A percentile compares a stretch with the other conserved stretches of the same genome.
These are phyloP conservation scores for Phytophthora lateralis DNA, from an alignment of 352 stramenopile species.

Conservation along the genomic window DNA sequence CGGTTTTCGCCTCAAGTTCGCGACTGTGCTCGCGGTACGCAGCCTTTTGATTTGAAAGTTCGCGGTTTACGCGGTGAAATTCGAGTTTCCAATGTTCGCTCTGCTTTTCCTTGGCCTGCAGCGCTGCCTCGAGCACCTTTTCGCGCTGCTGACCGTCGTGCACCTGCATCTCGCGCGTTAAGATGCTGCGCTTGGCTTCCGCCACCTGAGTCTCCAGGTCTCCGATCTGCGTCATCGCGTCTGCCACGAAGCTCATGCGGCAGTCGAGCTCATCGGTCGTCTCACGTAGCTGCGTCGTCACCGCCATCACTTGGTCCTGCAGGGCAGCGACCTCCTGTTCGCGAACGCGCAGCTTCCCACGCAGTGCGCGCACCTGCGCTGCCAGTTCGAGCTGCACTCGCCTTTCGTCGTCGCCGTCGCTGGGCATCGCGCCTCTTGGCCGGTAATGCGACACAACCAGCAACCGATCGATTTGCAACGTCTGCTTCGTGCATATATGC, in stretches of 20 bases:
- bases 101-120: constrained; percentile 48
- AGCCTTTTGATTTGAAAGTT: constrained; percentile 27
- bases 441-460: neutral
- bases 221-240: constrained; percentile 51
- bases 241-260: constrained; percentile 58
- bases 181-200: constrained; percentile 54
- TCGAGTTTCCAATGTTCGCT: constrained; percentile 61
- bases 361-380: constrained; percentile 44
- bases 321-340: constrained; percentile 46
- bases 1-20: constrained; percentile 26
- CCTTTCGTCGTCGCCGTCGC: constrained; percentile 28
- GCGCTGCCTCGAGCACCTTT: constrained; percentile 28
- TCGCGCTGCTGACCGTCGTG: constrained; percentile 52
- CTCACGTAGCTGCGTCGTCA: constrained; percentile 55
- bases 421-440: constrained; percentile 29
- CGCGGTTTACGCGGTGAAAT: constrained; percentile 39
- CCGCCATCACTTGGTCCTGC: constrained; percentile 37
- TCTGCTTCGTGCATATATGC: too few species aligned
- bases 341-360: constrained; percentile 32
- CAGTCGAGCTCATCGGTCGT: constrained; percentile 61
- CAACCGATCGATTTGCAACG: constrained; percentile 11
- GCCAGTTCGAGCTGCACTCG: constrained; percentile 39
- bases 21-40: constrained; percentile 14
- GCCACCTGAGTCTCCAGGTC: constrained; percentile 42
- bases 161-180: constrained; percentile 68